Percentiles rank a stretch among this genome's conserved stretches.
Conservation (phyloP, 495 filamentous ascomycete genomes). For the Tuber melanosporum region DNA sequence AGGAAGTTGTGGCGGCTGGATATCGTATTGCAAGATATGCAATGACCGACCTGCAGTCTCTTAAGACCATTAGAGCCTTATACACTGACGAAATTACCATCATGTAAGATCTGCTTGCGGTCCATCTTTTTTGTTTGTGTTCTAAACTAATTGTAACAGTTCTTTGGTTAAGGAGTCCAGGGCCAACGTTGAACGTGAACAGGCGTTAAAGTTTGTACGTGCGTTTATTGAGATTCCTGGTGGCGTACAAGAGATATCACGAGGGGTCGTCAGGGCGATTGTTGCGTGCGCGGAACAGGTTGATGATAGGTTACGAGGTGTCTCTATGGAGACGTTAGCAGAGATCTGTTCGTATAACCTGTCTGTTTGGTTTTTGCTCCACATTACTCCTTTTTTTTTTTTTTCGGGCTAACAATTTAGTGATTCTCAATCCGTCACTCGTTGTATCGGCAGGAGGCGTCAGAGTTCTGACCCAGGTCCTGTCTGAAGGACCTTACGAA, state of each 20-base stretch:
- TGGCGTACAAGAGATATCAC: constrained; percentile 80
- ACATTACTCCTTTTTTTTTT: not conserved
- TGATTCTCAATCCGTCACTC: constrained; percentile 74
- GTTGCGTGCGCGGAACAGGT: constrained; percentile 79
- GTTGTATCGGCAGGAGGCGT: constrained; percentile 76
- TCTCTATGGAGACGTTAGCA: constrained; percentile 84
- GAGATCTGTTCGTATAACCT: constrained; percentile 53
- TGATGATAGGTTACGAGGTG: constrained; percentile 72
- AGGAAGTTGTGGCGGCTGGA: constrained; percentile 89
- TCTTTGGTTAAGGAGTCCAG: constrained; percentile 93
- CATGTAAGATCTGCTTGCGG: constrained; percentile 45
- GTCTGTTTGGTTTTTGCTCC: not conserved
- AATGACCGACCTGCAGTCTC: constrained; percentile 81
- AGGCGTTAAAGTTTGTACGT: constrained; percentile 92
- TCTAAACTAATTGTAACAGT: constrained; percentile 40
- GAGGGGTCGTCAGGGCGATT: constrained; percentile 76
- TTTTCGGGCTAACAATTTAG: constrained; percentile 21
- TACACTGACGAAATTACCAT: constrained; percentile 91
- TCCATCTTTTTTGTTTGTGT: not conserved
- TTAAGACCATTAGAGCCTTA: constrained; percentile 76
- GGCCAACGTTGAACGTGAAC: constrained; percentile 90
- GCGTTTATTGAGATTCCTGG: constrained; percentile 94
- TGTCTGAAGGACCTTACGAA: constrained; percentile 84
- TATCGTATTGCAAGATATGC: constrained; percentile 91
- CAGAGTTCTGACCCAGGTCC: constrained; percentile 70